Evolutionary conservation across 805 yeast genomes (phyloP), one percentile per base, ranked within the genome.

Genomic region (Cyberlindnera xishuangbannaensis): DNA sequence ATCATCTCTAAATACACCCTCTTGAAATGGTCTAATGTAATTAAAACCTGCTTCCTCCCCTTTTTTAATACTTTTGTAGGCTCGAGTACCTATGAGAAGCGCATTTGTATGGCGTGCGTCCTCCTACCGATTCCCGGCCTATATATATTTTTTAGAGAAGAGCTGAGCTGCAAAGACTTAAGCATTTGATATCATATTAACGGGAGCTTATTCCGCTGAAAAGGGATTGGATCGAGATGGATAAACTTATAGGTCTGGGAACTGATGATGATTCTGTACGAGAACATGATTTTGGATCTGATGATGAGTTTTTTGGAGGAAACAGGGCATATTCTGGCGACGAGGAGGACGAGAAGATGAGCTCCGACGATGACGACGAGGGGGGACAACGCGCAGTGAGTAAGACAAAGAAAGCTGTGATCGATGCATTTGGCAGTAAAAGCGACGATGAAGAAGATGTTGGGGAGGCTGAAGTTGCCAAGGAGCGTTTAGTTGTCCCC

Each of bases 261-360:
- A 40, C 39, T 20, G 50, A 43, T 7, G 34, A 30, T 18, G 51
- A 46, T 1, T 33, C 26, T 11, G 44, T 40, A 11, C 24, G 28
- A 5, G 9, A 22, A n/a, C 35, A 17, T 15, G 36, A 38, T 12
- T 14, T 51, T 14, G 54, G 48, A 6, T 43, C 49, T 6, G 55
- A 51, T 33, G 55, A 51, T 30, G 55, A 51, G 31, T 47, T 45
- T 20, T 48, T 42, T 20, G 38, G 34, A 2, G 44, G 36, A 3
- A 25, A 21, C 6, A 12, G 29, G 12, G 29, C 14, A 5, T 12
- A 19, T 17, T 22, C 25, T 12, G 40, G 26, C 12, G 55, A 29
- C 12, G 54, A 43, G 6, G 44, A 44, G 36, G 49, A 42, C 37
- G 50, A 15, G 29, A 42, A 13, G 26, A 32, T n/a, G n/a, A n/a